phyloP scores from a whole-genome alignment of 306 rosid genomes.

The Potentilla sterilis region DNA sequence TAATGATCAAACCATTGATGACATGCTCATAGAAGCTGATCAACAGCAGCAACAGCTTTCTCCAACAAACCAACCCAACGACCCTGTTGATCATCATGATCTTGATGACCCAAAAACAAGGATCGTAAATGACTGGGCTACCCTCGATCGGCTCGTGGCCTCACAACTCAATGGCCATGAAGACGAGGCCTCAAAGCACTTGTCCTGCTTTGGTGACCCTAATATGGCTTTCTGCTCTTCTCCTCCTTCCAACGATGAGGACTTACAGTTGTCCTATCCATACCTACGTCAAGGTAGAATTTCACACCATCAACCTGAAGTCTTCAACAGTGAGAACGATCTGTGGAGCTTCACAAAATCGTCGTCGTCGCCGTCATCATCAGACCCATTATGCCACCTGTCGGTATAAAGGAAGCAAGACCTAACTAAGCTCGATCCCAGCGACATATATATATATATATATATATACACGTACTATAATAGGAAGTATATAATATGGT shows the following conservation, averaged over 20 bases:
- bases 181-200: conserved; percentile 30
- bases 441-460: neutral
- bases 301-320: conserved; percentile 17
- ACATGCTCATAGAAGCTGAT: conserved; percentile 31
- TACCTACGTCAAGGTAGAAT: conserved; percentile 31
- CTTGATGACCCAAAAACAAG: conserved; percentile 5
- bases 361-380: conserved; percentile 33
- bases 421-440: conserved; percentile 8
- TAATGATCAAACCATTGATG: conserved; percentile 26
- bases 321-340: conserved; percentile 36
- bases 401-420: conserved; percentile 40
- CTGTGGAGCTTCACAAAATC: conserved; percentile 45
- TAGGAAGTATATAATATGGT: conserved; percentile 7
- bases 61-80: conserved; percentile 22
- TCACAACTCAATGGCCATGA: conserved; percentile 56
- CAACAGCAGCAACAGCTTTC: conserved; percentile 1
- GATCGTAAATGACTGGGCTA: conserved; percentile 42
- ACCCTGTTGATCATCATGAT: conserved; percentile 3
- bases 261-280: conserved; percentile 31
- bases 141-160: conserved; percentile 51
- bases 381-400: conserved; percentile 59
- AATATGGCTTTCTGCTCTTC: conserved; percentile 30
- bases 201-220: conserved; percentile 36
- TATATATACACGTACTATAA: neutral
- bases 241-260: conserved; percentile 21